Evolutionary conservation across 345 rosid species (phyloP), one percentile per base, ranked within the genome.

Genomic region (Punica granatum): DNA sequence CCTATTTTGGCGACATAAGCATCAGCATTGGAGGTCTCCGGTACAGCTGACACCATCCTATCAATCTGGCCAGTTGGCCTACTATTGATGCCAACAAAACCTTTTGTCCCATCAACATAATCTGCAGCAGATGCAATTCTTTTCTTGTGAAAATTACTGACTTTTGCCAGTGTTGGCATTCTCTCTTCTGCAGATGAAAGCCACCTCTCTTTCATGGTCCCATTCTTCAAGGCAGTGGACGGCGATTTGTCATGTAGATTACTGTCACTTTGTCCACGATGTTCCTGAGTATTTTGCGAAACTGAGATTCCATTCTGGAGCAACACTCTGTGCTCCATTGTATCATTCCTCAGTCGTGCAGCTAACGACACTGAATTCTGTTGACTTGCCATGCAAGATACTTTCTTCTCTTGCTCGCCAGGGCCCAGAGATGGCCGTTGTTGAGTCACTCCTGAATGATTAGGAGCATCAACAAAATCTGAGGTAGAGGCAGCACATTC

Each of bases 71-170:
- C 78, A 70, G 74, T 76, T 70, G 81, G 69, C 65, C 69, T 85
- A 74, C 85, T 73, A 75, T 81, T 90, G 49, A 81, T 65, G 53
- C 86, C 79, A 77, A 84, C 79, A 79, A 80, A 85, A 72, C 82
- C 87, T 65, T 84, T 90, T 32, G 79, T 72, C 54, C 74, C 80
- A 65, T 66, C 64, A 65, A 70, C 70, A 18, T 76, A 79, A 77
- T 72, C 78, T 34, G 70, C 77, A 67, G 81, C 68, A 48, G 76
- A 72, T 36, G 78, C 73, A 60, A 78, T 74, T 77, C 81, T 85
- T 62, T 70, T 81, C 74, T 75, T 73, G 39, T 71, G 85, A 59
- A 77, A 69, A 70, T 67, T 66, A 70, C 72, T 64, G 64, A 72
- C 28, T 72, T 70, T 81, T 67, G 85, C 79, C 67, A 69, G 77